Evolutionary conservation across 192 early-diverging fungal species (phyloP).

Genomic region (Coemansia sp.): DNA sequence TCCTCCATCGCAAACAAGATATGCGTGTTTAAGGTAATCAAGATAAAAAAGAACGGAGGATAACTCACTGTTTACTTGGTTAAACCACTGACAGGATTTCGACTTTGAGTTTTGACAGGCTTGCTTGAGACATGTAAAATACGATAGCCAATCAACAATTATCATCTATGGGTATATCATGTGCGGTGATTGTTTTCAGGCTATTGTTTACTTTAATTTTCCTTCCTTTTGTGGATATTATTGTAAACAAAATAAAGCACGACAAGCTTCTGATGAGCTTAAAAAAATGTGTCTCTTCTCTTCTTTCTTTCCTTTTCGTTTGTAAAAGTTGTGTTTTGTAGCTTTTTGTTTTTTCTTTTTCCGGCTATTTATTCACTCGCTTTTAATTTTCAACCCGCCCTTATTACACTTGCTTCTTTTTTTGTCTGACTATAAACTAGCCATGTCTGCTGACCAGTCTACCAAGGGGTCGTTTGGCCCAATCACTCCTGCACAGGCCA

Average conservation of each 20-base stretch:
- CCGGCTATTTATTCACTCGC: background rate
- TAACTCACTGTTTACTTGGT: background rate
- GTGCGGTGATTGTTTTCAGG: background rate
- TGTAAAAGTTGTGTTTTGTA: background rate
- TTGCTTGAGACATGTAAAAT: too few species aligned
- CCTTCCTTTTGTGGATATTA: background rate
- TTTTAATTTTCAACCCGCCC: background rate
- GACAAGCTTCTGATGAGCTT: background rate
- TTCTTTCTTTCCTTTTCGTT: constrained; percentile 12
- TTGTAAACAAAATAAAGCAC: constrained; percentile 13
- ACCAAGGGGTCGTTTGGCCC: constrained; percentile 25
- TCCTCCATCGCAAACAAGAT: constrained; percentile 33
- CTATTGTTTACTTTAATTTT: background rate
- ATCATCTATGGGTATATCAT: background rate
- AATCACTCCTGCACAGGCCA: constrained; percentile 10
- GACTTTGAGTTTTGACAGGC: too few species aligned
- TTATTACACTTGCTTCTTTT: background rate
- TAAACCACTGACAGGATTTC: background rate
- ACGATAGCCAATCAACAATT: background rate
- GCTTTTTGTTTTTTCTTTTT: background rate
- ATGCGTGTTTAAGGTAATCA: background rate
- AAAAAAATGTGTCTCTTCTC: background rate
- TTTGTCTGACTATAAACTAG: background rate
- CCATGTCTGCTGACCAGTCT: background rate
- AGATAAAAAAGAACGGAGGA: too few species aligned